Percentiles rank a stretch among this genome's conserved stretches.
Conservation (phyloP, 805 yeast genomes). For the Yarrowia sp. region DNA sequence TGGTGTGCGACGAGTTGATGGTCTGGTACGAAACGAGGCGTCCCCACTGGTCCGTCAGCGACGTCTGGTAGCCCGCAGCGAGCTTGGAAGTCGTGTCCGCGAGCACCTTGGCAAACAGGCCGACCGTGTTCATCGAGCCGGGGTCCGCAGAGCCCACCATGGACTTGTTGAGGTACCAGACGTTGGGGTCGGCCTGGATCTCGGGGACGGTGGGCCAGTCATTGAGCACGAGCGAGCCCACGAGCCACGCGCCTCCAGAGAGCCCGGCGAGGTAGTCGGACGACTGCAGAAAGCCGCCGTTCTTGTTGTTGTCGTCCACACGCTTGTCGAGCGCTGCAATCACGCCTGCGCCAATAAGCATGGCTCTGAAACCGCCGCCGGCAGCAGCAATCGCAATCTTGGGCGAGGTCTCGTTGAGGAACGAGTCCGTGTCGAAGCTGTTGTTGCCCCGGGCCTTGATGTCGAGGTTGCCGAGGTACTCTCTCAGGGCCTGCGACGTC, state of each 20-base stretch:
- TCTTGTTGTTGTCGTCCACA: conserved; percentile 51
- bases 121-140: conserved; percentile 57
- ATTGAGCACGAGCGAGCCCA: conserved; percentile 63
- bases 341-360: conserved; percentile 82
- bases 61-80: conserved; percentile 64
- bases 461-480: conserved; percentile 40
- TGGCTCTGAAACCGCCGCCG: conserved; percentile 92
- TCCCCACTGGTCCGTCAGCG: conserved; percentile 81
- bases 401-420: conserved; percentile 1
- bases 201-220: conserved; percentile 70
- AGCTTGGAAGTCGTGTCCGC: conserved; percentile 52
- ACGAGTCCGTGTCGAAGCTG: conserved; percentile 46
- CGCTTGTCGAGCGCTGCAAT: conserved; percentile 75
- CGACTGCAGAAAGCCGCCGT: conserved; percentile 62
- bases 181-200: conserved; percentile 46
- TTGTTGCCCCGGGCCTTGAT: conserved; percentile 44
- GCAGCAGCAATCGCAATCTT: conserved; percentile 35
- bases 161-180: conserved; percentile 69
- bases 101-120: conserved; percentile 51
- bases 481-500: conserved; percentile 42
- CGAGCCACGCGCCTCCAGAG: conserved; percentile 81
- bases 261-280: conserved; percentile 72
- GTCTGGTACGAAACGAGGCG: conserved; percentile 71
- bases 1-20: conserved; percentile 63
- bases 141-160: conserved; percentile 67